Evolutionary conservation across 257 asterid genomes (phyloP).

Genomic region (Salvia hispanica): DNA sequence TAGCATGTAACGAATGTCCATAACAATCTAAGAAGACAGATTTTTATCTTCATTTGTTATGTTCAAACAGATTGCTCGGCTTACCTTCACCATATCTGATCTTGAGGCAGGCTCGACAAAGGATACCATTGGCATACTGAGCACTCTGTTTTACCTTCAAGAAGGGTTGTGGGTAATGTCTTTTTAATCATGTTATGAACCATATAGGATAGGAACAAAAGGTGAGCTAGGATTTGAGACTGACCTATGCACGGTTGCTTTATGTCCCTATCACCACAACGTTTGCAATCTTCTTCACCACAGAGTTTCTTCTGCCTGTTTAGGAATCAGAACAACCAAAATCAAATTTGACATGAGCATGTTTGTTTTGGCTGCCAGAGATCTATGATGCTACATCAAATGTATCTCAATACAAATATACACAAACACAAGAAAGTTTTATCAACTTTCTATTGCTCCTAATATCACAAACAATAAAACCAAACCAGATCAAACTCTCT

Average conservation of each 20-base stretch:
- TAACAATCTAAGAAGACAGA: not conserved
- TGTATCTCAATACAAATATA: not conserved
- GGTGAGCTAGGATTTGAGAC: constrained; percentile 26
- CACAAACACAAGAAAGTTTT: not conserved
- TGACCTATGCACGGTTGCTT: constrained; percentile 72
- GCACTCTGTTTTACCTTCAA: constrained; percentile 86
- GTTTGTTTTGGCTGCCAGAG: not conserved
- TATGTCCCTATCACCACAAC: constrained; percentile 67
- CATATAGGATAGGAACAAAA: not conserved
- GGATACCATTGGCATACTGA: constrained; percentile 72
- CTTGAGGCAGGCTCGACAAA: constrained; percentile 84
- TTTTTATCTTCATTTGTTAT: not conserved
- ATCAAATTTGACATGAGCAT: not conserved
- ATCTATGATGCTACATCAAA: not conserved
- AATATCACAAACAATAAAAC: too few species aligned
- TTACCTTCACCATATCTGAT: constrained; percentile 91
- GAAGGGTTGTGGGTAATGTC: constrained; percentile 1
- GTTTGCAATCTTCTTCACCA: constrained; percentile 87
- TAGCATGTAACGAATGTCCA: constrained; percentile 26
- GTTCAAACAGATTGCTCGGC: not conserved
- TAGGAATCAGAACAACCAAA: constrained; percentile 15
- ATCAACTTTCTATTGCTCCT: too few species aligned
- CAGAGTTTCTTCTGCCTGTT: constrained; percentile 80
- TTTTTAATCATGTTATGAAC: not conserved
- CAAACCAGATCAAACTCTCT: too few species aligned